Evolutionary conservation across 2,329 filamentous ascomycete species (phyloP).

Genomic region (Fusarium nelsonii): DNA sequence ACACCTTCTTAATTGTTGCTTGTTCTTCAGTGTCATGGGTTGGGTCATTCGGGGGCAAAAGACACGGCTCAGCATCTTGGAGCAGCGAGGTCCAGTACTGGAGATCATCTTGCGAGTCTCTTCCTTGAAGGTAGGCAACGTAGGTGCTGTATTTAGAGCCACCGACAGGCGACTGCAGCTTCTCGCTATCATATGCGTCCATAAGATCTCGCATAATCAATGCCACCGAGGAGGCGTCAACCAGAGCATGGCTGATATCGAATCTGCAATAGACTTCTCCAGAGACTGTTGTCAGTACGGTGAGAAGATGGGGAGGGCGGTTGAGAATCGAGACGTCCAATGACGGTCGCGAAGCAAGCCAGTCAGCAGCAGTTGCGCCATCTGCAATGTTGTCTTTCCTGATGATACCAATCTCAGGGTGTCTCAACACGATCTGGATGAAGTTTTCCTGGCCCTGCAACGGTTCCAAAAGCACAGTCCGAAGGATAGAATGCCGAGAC

Average conservation of each 20-base stretch:
- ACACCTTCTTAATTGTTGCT: neutral
- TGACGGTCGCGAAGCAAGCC: slow-evolving; percentile 1
- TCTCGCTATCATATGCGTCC: neutral
- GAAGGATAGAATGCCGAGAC: slow-evolving; percentile 1
- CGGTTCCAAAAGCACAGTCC: neutral
- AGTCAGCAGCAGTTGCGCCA: neutral
- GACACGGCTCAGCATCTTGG: neutral
- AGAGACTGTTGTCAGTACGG: neutral
- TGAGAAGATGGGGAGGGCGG: neutral
- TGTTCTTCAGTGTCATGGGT: neutral
- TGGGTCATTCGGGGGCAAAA: neutral
- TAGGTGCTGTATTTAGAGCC: slow-evolving; percentile 4
- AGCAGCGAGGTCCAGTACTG: neutral
- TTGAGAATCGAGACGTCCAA: neutral
- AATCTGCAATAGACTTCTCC: neutral
- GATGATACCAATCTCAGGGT: neutral
- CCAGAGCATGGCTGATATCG: slow-evolving; percentile 1
- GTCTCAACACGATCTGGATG: neutral
- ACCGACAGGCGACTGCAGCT: neutral
- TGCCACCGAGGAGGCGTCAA: slow-evolving; percentile 2
- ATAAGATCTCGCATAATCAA: slow-evolving; percentile 2
- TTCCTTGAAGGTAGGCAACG: neutral
- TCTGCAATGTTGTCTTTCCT: neutral
- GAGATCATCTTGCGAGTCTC: neutral
- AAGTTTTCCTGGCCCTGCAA: neutral